Base-by-base conservation (phyloP, 139 green algal genomes). In the Chloropicon primus region DNA sequence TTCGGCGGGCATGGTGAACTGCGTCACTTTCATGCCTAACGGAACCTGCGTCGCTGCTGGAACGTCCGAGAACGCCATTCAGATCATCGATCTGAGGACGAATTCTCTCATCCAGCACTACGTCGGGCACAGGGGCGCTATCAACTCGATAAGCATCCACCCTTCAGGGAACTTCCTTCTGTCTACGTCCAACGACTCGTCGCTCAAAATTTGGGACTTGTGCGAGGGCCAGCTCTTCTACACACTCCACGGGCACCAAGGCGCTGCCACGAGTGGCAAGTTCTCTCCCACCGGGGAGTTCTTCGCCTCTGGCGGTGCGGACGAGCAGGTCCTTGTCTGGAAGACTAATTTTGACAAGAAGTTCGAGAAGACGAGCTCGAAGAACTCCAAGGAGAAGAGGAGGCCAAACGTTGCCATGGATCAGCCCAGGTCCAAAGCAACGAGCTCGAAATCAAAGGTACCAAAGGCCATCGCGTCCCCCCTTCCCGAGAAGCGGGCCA, bases 251-350 rank as follows among this genome's bases (percentile, higher is more conserved):
- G 92, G 90, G 73, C 92, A 97, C 81, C 90, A 96, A 75, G 91
- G 91, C 2, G 86, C 91, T 2, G 88, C 86, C 1, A 82, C 86
- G 22, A 87, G 80, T 10, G 88, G 86, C 0, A 77, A 77, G 53
- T 97, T 96, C 82, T 90, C 84, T 25, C 88, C 91, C 1, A 86
- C 82, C 0, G 92, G 92, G 0, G 88, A 92, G 80, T 92, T 90
- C 82, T 97, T 97, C 82, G 90, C 90, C 3, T 91, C 82, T 2
- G 87, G 82, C 24, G 91, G 91, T 0, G 89, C 85, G 2, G 92
- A 97, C 77, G 88, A 94, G 81, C 86, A 93, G 85, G 90, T 95
- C 26, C 92, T 96, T 85, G 87, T 96, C 24, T 97, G 92, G 92
- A 90, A 87, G 75, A 94, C 90, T 22, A 95, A 95, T 83, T 97